Evolutionary conservation across 1,139 yeast species (phyloP).

Genomic region (Lodderomyces beijingensis): DNA sequence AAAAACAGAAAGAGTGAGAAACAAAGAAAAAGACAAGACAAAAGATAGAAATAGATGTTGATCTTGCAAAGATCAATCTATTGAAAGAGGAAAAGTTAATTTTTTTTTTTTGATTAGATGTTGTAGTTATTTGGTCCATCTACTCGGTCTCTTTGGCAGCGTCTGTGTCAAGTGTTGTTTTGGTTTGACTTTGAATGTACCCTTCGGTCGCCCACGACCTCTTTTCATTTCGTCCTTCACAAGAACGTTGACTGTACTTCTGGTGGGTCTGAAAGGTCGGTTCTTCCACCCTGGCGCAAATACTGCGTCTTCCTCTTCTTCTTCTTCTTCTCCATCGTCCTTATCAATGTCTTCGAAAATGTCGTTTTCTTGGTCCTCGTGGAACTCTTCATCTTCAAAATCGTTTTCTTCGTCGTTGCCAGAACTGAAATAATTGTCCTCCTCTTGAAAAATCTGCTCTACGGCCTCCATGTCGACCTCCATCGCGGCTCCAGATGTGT

Average conservation of each 20-base stretch:
- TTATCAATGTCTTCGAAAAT: slow-evolving; percentile 6
- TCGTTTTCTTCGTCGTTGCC: slow-evolving; percentile 13
- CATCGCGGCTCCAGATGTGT: neutral
- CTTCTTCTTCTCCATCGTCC: slow-evolving; percentile 7
- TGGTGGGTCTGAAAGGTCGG: too few species aligned
- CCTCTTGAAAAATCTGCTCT: slow-evolving; percentile 7
- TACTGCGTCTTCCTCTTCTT: slow-evolving; percentile 1
- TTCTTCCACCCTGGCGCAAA: slow-evolving; percentile 1
- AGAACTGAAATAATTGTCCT: too few species aligned
- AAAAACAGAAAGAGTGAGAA: too few species aligned
- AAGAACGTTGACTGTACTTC: slow-evolving; percentile 12
- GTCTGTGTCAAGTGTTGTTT: too few species aligned
- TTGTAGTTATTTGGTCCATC: too few species aligned
- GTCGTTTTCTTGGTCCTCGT: slow-evolving; percentile 11
- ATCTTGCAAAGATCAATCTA: too few species aligned
- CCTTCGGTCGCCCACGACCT: slow-evolving; percentile 15
- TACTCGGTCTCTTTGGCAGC: too few species aligned
- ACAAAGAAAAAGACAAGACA: too few species aligned
- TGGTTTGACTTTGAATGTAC: slow-evolving; percentile 11
- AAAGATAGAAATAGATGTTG: neutral
- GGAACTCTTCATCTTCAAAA: slow-evolving; percentile 10
- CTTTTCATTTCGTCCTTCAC: slow-evolving; percentile 8
- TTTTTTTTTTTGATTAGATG: too few species aligned
- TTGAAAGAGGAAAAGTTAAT: too few species aligned
- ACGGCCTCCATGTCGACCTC: slow-evolving; percentile 6